phyloP scores from a whole-genome alignment of 306 rosid genomes.

The Senna tora region DNA sequence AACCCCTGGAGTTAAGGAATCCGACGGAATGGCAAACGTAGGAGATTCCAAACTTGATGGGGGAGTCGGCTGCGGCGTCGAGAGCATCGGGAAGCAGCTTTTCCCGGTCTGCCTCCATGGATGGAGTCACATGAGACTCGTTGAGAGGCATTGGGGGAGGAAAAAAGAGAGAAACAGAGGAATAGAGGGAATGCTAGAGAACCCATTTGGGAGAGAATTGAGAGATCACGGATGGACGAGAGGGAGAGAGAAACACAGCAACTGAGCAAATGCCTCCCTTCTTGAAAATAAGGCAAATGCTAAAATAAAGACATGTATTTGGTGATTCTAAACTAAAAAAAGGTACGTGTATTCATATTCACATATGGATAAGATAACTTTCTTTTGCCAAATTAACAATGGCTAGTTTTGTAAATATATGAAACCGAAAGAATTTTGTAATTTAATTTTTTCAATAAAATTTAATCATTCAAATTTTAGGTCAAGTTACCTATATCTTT shows the following conservation, averaged over 20 bases:
- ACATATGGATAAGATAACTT: no score
- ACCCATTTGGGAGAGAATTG: constrained; percentile 44
- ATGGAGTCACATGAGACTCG: constrained; percentile 33
- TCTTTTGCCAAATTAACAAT: no score
- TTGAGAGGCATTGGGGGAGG: constrained; percentile 38
- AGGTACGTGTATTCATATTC: no score
- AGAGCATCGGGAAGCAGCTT: constrained; percentile 2
- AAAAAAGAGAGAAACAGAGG: constrained; percentile 30
- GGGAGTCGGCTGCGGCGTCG: not conserved
- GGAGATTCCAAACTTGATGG: constrained; percentile 2
- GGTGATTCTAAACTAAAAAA: no score
- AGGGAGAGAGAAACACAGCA: constrained; percentile 38
- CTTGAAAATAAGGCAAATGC: not conserved
- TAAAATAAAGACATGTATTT: not conserved
- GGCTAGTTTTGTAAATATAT: no score
- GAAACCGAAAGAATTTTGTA: no score
- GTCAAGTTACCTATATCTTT: no score
- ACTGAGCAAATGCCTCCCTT: constrained; percentile 42
- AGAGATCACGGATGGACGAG: constrained; percentile 49
- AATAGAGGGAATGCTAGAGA: constrained; percentile 31
- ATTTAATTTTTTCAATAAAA: no score
- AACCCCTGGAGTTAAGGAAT: constrained; percentile 47
- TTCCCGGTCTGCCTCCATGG: constrained; percentile 27
- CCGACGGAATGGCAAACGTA: constrained; percentile 44
- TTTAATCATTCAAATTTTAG: no score